phyloP scores from a whole-genome alignment of 2,329 filamentous ascomycete genomes.

The Rutstroemia sp. region DNA sequence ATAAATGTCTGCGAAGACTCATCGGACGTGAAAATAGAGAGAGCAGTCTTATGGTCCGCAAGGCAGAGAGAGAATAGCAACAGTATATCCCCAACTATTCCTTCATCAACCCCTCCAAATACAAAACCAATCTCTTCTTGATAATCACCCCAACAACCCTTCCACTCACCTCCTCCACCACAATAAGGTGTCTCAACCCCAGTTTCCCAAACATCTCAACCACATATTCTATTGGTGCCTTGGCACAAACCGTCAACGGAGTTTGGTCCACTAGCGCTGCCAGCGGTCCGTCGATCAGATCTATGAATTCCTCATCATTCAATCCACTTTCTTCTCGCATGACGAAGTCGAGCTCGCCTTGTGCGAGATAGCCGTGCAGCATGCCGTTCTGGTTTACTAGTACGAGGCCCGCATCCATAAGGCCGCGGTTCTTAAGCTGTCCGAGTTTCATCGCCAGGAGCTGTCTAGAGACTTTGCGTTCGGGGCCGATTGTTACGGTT shows the following conservation, averaged over 20 bases:
- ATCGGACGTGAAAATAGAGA: no score
- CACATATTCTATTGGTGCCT: constrained; percentile 50
- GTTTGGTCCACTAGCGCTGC: constrained; percentile 49
- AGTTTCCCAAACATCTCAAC: constrained; percentile 54
- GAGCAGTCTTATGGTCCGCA: no score
- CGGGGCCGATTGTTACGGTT: constrained; percentile 39
- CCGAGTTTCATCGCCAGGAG: constrained; percentile 39
- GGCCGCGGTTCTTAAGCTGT: constrained; percentile 39
- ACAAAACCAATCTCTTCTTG: constrained; percentile 49
- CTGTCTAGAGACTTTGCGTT: constrained; percentile 36
- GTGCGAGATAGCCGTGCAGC: constrained; percentile 47
- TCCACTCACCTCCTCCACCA: constrained; percentile 45
- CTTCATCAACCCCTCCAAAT: constrained; percentile 35
- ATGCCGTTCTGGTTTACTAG: constrained; percentile 41
- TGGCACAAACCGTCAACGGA: constrained; percentile 41
- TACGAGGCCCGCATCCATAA: constrained; percentile 51
- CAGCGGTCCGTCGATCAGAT: constrained; percentile 33
- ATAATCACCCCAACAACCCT: constrained; percentile 46
- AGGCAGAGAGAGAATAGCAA: no score
- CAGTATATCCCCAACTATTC: background rate
- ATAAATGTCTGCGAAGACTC: no score
- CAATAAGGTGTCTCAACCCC: constrained; percentile 45
- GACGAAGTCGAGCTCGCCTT: constrained; percentile 46
- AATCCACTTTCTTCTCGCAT: constrained; percentile 26
- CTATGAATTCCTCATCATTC: constrained; percentile 25